A percentile compares a stretch with the other conserved stretches of the same genome.
Evolutionary conservation across 257 asterid genomes (phyloP).

Genomic region (Petunia secreta): DNA sequence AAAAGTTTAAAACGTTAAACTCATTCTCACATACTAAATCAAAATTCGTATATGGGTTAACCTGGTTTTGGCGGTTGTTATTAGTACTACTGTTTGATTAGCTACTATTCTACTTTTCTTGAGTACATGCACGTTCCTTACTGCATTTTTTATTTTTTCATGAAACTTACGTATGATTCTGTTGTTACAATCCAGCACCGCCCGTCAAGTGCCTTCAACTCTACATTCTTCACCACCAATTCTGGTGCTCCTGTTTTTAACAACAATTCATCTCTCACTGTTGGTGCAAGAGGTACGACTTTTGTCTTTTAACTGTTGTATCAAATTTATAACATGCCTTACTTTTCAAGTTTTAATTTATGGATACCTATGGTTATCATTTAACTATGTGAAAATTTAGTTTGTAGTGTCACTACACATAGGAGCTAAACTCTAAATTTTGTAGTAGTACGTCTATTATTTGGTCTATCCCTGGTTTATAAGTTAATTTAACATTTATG

Average conservation of each 20-base stretch:
- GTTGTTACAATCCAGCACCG: constrained; percentile 37
- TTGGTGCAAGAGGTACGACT: constrained; percentile 44
- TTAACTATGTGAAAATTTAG: too few species aligned
- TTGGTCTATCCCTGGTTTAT: neutral
- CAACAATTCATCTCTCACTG: constrained; percentile 48
- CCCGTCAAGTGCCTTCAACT: constrained; percentile 48
- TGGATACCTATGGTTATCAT: too few species aligned
- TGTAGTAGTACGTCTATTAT: neutral
- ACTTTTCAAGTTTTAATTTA: neutral
- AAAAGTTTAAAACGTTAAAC: too few species aligned
- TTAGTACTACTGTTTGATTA: too few species aligned
- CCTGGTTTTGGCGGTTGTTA: too few species aligned
- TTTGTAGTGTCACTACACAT: too few species aligned
- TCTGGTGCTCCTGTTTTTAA: constrained; percentile 49
- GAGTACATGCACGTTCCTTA: too few species aligned
- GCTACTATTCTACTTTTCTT: too few species aligned
- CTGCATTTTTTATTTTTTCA: neutral
- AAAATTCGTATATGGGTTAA: too few species aligned
- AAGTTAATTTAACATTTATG: neutral
- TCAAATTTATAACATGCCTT: too few species aligned
- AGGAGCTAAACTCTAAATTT: neutral
- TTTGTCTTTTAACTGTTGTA: neutral
- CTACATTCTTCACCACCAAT: constrained; percentile 44
- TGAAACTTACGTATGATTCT: constrained; percentile 1
- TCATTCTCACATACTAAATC: too few species aligned